Percentiles rank a stretch among this genome's conserved stretches.
phyloP scores from a whole-genome alignment of 352 stramenopile species.

The Globisporangium echinulatum region DNA sequence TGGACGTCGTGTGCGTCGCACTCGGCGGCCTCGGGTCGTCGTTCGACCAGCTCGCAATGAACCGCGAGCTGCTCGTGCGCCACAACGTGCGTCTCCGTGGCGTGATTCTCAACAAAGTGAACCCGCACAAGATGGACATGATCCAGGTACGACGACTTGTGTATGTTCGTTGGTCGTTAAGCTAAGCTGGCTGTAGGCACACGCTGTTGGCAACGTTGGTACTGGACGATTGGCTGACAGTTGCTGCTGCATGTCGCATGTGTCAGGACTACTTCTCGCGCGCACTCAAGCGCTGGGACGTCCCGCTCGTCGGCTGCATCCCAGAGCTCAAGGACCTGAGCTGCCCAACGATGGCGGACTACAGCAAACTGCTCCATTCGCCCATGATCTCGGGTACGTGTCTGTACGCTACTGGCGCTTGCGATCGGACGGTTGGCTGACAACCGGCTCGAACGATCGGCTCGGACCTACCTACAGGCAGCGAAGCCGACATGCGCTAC shows the following conservation, averaged over 20 bases:
- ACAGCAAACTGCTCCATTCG: constrained; percentile 80
- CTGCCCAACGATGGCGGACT: constrained; percentile 83
- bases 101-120: constrained; percentile 87
- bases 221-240: neutral
- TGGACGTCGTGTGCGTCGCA: constrained; percentile 78
- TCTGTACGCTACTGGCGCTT: too few relatives aligned
- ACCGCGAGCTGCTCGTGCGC: constrained; percentile 75
- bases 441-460: neutral
- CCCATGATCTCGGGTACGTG: constrained; percentile 63
- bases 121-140: constrained; percentile 88
- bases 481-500: constrained; percentile 69
- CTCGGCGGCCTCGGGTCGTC: constrained; percentile 75
- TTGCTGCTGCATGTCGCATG: neutral
- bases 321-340: constrained; percentile 79
- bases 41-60: constrained; percentile 84
- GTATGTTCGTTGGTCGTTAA: too few relatives aligned
- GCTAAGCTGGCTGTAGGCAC: too few relatives aligned
- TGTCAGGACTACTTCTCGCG: constrained; percentile 83
- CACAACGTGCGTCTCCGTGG: constrained; percentile 70
- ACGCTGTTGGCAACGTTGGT: too few relatives aligned
- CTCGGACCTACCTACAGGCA: constrained; percentile 19
- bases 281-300: constrained; percentile 85
- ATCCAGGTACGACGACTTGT: constrained; percentile 43
- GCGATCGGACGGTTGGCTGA: neutral
- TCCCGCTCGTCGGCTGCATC: constrained; percentile 86